Evolutionary conservation across 441 rosid genomes (phyloP), one percentile per base, ranked within the genome.

Genomic region (Dalechampia spathulata): DNA sequence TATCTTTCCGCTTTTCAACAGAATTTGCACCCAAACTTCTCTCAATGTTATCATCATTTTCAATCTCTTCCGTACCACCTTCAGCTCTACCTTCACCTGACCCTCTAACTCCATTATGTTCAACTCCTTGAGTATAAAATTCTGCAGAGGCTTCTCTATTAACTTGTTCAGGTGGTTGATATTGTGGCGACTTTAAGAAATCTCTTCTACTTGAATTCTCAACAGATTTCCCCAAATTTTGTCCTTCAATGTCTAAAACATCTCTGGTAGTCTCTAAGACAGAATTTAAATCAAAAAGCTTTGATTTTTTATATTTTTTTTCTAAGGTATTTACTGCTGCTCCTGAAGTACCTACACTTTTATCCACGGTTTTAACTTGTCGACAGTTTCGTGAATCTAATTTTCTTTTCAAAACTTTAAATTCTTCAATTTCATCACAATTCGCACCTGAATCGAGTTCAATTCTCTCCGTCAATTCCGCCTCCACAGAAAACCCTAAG

Each of bases 401-500:
- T 19, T 41, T 55, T 23, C 77, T 61, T 44, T 61, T 60, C 49
- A 44, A 49, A 54, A 34, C 62, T 64, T 46, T 51, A 71, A 36
- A 15, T 23, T 43, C 61, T 64, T 34, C 27, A 20, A 12, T 43
- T 1, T 49, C 46, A 21, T 3, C 43, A n/a, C 4, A 26, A 51
- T 46, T 40, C 21, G 17, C 57, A 26, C 23, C 51, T 43, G 21
- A 17, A 23, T 13, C 63, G 3, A 60, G 7, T 4, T 27, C 70
- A 22, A 45, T 26, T 46, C 49, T 57, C 62, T 43, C 74, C 5
- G 74, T 58, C 43, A 54, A 28, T 51, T 67, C 75, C 58, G 41
- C 44, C 56, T 50, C 74, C 2, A 11, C 46, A 51, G 67, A 65
- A 44, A 62, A 69, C 68, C 73, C 77, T 71, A 66, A 28, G 56